Evolutionary conservation across 2,329 filamentous ascomycete genomes (phyloP).

Genomic region (Botrytis hyacinthi): DNA sequence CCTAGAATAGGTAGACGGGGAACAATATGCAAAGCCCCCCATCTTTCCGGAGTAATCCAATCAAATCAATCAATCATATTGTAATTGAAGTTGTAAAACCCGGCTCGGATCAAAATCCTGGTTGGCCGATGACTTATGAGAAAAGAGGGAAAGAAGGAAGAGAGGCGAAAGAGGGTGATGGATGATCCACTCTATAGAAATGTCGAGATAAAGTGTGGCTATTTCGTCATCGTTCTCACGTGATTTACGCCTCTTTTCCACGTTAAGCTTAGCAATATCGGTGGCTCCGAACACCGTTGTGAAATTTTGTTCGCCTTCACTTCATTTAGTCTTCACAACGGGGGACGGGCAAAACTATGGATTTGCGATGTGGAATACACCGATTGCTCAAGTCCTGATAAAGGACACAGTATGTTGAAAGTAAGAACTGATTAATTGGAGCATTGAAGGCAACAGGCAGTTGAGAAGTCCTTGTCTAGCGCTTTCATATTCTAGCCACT

Average conservation of each 20-base stretch:
- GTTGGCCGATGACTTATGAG: neutral
- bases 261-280: neutral
- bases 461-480: neutral
- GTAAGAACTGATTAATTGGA: neutral
- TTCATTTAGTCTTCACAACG: neutral
- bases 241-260: neutral
- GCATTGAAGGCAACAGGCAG: neutral
- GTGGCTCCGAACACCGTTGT: neutral
- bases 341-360: neutral
- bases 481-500: neutral
- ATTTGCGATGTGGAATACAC: neutral
- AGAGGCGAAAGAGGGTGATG: neutral
- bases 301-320: neutral
- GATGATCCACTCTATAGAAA: neutral
- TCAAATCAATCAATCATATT: neutral
- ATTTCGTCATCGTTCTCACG: neutral
- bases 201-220: constrained; percentile 7
- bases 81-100: neutral
- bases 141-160: neutral
- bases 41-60: neutral
- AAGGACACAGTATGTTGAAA: neutral
- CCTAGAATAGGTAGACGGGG: neutral
- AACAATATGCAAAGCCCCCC: neutral
- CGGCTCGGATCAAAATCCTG: neutral
- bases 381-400: neutral